These are phyloP conservation scores for Hymenoscyphus infarciens DNA, from an alignment of 2,329 filamentous ascomycete species.

Conservation along the genomic window DNA sequence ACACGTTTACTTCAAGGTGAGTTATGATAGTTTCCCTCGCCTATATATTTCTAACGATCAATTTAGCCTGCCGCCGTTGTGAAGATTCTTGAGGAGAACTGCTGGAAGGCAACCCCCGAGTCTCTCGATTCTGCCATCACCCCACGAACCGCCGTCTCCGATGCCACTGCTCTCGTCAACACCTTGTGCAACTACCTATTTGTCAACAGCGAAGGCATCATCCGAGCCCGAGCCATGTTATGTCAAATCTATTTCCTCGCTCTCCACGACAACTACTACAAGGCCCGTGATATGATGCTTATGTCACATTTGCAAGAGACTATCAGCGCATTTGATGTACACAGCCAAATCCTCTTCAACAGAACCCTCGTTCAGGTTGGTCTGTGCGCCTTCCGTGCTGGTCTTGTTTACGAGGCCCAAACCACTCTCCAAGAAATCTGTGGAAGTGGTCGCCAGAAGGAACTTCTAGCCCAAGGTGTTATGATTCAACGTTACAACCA, in stretches of 20 bases:
- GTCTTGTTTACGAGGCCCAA: constrained; percentile 94
- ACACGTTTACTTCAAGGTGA: constrained; percentile 96
- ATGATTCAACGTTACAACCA: constrained; percentile 97
- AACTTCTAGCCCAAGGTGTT: constrained; percentile 93
- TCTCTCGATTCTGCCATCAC: constrained; percentile 76
- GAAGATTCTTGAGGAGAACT: constrained; percentile 88
- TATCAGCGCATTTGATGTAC: constrained; percentile 93
- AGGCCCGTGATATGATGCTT: constrained; percentile 96
- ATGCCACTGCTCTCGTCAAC: constrained; percentile 74
- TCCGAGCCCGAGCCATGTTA: constrained; percentile 93
- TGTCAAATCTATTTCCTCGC: constrained; percentile 99
- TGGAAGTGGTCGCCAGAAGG: constrained; percentile 95
- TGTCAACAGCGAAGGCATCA: constrained; percentile 89
- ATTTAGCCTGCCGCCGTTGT: constrained; percentile 79
- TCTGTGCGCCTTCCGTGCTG: constrained; percentile 95
- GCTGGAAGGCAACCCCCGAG: constrained; percentile 76
- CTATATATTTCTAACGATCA: constrained; percentile 17
- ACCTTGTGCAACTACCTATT: constrained; percentile 94
- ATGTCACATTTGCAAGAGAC: constrained; percentile 99
- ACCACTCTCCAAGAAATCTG: constrained; percentile 98
- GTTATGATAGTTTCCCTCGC: constrained; percentile 25
- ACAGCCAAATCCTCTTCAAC: constrained; percentile 98
- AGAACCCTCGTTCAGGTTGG: constrained; percentile 95
- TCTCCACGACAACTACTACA: constrained; percentile 96
- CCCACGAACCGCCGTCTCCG: constrained; percentile 62